Evolutionary conservation across 2,329 filamentous ascomycete species (phyloP).

Genomic region (Simplicillium aogashimaense): DNA sequence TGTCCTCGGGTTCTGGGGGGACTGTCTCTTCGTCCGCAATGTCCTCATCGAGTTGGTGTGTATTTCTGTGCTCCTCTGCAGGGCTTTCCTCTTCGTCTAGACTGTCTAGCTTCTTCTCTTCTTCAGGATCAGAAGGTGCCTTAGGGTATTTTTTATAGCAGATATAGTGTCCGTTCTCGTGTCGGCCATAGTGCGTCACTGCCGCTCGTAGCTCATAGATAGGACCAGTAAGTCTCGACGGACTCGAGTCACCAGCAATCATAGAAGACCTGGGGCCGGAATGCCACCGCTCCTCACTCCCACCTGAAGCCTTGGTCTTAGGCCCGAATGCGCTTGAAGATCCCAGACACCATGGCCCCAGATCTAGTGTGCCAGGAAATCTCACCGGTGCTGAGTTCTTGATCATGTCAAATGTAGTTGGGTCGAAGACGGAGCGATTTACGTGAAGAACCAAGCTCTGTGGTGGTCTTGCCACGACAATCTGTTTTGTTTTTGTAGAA

Average conservation of each 20-base stretch:
- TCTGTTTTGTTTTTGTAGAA: slow-evolving; percentile 82
- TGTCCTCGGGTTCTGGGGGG: slow-evolving; percentile 3
- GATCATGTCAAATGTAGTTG: slow-evolving; percentile 64
- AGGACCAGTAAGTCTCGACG: slow-evolving; percentile 43
- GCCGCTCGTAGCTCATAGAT: slow-evolving; percentile 75
- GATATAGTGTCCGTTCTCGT: slow-evolving; percentile 94
- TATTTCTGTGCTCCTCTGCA: background rate
- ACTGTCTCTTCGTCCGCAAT: background rate
- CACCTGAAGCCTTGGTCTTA: slow-evolving; percentile 5
- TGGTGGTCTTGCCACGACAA: slow-evolving; percentile 74
- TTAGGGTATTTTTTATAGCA: slow-evolving; percentile 58
- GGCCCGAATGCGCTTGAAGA: slow-evolving; percentile 21
- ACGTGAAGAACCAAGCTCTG: slow-evolving; percentile 76
- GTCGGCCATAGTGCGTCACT: slow-evolving; percentile 79
- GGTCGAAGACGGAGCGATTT: slow-evolving; percentile 86
- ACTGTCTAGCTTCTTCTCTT: background rate
- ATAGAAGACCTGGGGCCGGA: slow-evolving; percentile 62
- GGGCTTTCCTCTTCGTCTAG: background rate
- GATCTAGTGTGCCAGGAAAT: slow-evolving; percentile 65
- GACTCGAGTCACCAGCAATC: slow-evolving; percentile 46
- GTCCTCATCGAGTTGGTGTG: background rate
- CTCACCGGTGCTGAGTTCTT: slow-evolving; percentile 76
- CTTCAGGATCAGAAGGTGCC: background rate
- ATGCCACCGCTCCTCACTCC: slow-evolving; percentile 55
- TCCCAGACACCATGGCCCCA: slow-evolving; percentile 79